Base-by-base conservation (phyloP, 495 filamentous ascomycete genomes). In the Aspergillus baeticus region DNA sequence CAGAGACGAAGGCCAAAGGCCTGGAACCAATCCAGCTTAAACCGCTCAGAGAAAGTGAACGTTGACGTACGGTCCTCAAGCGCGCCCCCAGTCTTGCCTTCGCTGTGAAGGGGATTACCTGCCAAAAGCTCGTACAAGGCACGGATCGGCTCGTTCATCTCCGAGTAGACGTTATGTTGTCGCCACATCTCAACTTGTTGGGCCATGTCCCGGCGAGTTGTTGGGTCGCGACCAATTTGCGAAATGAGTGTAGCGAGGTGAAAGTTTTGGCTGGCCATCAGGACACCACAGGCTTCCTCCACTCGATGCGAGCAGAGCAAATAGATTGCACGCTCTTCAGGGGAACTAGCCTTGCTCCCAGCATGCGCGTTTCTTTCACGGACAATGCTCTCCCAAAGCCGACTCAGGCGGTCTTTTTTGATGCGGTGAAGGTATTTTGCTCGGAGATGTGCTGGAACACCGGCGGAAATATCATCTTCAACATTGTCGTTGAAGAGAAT, bases 1-100 rank as follows among this genome's bases (percentile, higher is more conserved):
- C 88, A 96, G 8, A 98, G 79, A 45, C 92, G 84, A 18, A 98
- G 79, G 13, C 90, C 95, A 67, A 98, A 96, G 1, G 91, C 87
- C 60, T 94, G 91, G 69, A 87, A 83, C 94, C 94, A 98, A 67
- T 95, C 87, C 31, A 98, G 76, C 7, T 85, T 82, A 64, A 97
- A 98, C 14, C 84, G 83, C 57, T 88, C 80, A 5, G 89, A 86
- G 51, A 97, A 86, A 35, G 82, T 77, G 60, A 98, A 96, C 1
- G 84, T 84, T 14, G 81, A 80, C 7, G 86, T 81, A 43, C 87
- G 82, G 70, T 96, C 88, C 67, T 98, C 94, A 2, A 84, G 60
- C 7, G 79, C 83, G 47, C 83, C 84, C 6, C 60, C 63, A 0
- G 73, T 63, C 55, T 87, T 85, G 18, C 94, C 93, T 37, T 91